Evolutionary conservation across 2,329 filamentous ascomycete species (phyloP), one percentile per base, ranked within the genome.

Genomic region (Acrocalymma vagum): DNA sequence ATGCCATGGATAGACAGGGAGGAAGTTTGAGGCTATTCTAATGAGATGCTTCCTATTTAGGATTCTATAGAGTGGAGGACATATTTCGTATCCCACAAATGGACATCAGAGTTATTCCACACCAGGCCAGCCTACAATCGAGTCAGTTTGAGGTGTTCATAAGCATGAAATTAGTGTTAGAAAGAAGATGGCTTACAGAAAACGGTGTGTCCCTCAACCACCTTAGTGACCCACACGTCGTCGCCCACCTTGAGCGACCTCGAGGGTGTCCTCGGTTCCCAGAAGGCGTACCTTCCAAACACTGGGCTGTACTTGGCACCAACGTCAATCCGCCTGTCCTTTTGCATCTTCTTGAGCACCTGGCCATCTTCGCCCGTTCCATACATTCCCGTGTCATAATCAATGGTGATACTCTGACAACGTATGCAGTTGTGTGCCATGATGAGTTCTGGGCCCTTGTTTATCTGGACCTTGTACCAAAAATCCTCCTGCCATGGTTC

Each of bases 231-330:
- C 9, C 57, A 63, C 4, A 75, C 74, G 34, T 68, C 62, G 46
- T 77, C 73, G 0, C 75, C 74, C n/a, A 77, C 69, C 17, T 48
- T 57, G 24, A 67, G 42, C 3, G 44, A 36, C 34, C 53, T 39
- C 11, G 42, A 39, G 11, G 33, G 25, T 9, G 44, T 36, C 10
- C 46, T 62, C 1, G 50, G 32, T 6, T 44, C 53, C 53, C 75
- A 63, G 43, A 75, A 78, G 5, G 63, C 65, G 53, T 78, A 78
- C 22, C 75, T 28, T 4, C 76, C 76, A 62, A 78, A 78, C 3
- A 78, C 70, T 8, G 76, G 75, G 38, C 64, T 72, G 57, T 71
- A 78, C 49, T 74, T 77, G 5, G 62, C 51, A 0, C 74, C 75
- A 3, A 38, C 40, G 53, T 78, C 76, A 3, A 78, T 65, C 25